A percentile compares a stretch with the other conserved stretches of the same genome.
These are phyloP conservation scores for Aspergillus sp. DNA, from an alignment of 2,329 filamentous ascomycete genomes.

Conservation along the genomic window DNA sequence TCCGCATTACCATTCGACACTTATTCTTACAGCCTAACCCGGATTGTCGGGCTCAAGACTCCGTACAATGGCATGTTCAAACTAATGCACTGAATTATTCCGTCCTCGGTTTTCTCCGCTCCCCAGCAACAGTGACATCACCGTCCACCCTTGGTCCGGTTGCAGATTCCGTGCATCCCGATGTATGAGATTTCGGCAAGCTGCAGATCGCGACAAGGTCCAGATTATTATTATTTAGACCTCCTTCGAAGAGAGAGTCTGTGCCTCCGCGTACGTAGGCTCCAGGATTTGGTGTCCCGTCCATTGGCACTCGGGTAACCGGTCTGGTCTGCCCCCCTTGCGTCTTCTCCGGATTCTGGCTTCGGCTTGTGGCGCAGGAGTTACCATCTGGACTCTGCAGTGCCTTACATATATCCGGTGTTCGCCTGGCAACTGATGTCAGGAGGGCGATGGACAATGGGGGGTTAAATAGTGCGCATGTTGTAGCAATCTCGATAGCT, in stretches of 20 bases:
- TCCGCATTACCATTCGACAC: too few species aligned
- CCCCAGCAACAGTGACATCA: conserved; percentile 6
- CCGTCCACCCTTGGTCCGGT: background rate
- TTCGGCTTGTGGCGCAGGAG: background rate
- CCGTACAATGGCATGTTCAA: background rate
- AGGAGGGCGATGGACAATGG: background rate
- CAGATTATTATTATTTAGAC: too few species aligned
- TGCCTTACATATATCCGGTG: background rate
- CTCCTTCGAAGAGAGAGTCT: background rate
- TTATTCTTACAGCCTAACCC: too few species aligned
- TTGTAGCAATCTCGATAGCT: too few species aligned
- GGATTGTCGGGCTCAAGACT: too few species aligned
- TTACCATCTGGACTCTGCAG: background rate
- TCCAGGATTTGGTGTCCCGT: background rate
- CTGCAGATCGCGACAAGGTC: background rate
- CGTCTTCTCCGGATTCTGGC: background rate
- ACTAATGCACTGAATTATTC: background rate
- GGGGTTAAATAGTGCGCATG: background rate
- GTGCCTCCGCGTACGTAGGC: too few species aligned
- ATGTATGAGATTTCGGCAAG: conserved; percentile 4
- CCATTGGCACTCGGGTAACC: background rate
- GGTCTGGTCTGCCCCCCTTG: background rate
- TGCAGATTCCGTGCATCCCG: conserved; percentile 4
- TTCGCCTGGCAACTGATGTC: conserved; percentile 2
- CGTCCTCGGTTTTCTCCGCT: background rate